These are phyloP conservation scores for Fusarium papillatum DNA, from an alignment of 2,329 filamentous ascomycete species.

Conservation along the genomic window DNA sequence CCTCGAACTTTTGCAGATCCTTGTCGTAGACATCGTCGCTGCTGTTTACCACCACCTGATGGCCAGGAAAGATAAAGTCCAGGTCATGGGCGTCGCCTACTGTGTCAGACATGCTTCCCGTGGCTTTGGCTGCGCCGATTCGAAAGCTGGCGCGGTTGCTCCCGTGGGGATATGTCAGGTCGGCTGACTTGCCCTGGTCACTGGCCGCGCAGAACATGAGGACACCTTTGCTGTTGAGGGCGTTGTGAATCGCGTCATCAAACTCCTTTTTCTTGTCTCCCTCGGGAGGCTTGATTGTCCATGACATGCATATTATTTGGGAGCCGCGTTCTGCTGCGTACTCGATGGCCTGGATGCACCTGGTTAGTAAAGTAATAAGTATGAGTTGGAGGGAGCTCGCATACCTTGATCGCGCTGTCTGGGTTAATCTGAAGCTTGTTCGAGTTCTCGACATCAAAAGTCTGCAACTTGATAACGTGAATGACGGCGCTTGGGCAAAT, in stretches of 20 bases:
- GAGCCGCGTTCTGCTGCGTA: neutral
- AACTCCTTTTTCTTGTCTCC: slow-evolving; percentile 1
- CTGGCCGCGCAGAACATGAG: slow-evolving; percentile 18
- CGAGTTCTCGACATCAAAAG: neutral
- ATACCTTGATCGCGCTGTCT: slow-evolving; percentile 1
- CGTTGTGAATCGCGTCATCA: slow-evolving; percentile 4
- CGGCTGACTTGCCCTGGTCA: slow-evolving; percentile 14
- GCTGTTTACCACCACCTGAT: slow-evolving; percentile 9
- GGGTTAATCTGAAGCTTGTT: slow-evolving; percentile 15
- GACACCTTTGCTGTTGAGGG: slow-evolving; percentile 7
- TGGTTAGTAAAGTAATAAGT: neutral
- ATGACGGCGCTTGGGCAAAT: slow-evolving; percentile 17
- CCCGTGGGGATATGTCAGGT: slow-evolving; percentile 10
- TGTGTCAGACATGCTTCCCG: slow-evolving; percentile 8
- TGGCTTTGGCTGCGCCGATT: slow-evolving; percentile 25
- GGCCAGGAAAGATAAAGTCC: slow-evolving; percentile 6
- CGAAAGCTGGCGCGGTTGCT: slow-evolving; percentile 19
- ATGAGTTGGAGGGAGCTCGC: neutral
- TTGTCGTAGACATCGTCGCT: slow-evolving; percentile 6
- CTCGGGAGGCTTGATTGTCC: slow-evolving; percentile 16
- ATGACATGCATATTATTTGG: slow-evolving; percentile 17
- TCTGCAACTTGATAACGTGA: slow-evolving; percentile 16
- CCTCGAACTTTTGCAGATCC: slow-evolving; percentile 7
- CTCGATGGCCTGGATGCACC: slow-evolving; percentile 2
- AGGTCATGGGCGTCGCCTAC: slow-evolving; percentile 13